Conservation (phyloP, 352 stramenopile genomes). For the Globisporangium sylvaticum region DNA sequence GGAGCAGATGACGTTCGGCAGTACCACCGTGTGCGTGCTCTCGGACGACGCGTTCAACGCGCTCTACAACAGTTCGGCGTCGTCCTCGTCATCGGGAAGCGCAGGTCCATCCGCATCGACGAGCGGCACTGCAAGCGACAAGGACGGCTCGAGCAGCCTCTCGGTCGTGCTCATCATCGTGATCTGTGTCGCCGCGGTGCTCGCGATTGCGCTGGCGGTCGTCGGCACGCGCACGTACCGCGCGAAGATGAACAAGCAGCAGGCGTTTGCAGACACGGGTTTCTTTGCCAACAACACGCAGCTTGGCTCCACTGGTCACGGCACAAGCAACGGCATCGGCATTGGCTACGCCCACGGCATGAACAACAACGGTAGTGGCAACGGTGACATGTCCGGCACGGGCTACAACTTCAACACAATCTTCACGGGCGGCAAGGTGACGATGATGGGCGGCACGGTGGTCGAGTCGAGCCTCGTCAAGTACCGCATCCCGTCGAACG, state of each 20-base stretch:
- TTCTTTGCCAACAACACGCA: conserved; percentile 57
- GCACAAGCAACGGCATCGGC: conserved; percentile 10
- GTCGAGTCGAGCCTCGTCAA: conserved; percentile 67
- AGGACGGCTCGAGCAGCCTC: conserved; percentile 25
- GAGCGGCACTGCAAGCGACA: conserved; percentile 18
- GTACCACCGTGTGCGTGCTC: conserved; percentile 53
- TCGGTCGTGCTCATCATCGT: conserved; percentile 52
- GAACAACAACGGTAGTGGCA: conserved; percentile 11
- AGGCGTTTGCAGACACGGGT: conserved; percentile 24
- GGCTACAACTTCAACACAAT: conserved; percentile 49
- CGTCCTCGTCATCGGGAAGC: conserved; percentile 6
- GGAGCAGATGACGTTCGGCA: conserved; percentile 33
- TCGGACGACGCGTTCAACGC: conserved; percentile 52
- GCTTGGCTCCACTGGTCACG: conserved; percentile 15
- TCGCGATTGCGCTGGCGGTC: conserved; percentile 45
- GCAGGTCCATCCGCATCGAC: conserved; percentile 21
- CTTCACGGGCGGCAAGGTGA: conserved; percentile 47
- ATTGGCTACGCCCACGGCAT: conserved; percentile 15
- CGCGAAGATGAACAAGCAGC: conserved; percentile 22
- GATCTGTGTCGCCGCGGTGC: conserved; percentile 47
- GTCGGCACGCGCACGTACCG: conserved; percentile 50
- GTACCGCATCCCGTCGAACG: conserved; percentile 66
- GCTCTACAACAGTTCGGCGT: conserved; percentile 31
- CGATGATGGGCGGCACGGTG: conserved; percentile 44
- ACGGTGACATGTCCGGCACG: conserved; percentile 15